A percentile compares a stretch with the other conserved stretches of the same genome.
phyloP scores from a whole-genome alignment of 1,139 yeast species.

The Blastobotrys ciferrii region DNA sequence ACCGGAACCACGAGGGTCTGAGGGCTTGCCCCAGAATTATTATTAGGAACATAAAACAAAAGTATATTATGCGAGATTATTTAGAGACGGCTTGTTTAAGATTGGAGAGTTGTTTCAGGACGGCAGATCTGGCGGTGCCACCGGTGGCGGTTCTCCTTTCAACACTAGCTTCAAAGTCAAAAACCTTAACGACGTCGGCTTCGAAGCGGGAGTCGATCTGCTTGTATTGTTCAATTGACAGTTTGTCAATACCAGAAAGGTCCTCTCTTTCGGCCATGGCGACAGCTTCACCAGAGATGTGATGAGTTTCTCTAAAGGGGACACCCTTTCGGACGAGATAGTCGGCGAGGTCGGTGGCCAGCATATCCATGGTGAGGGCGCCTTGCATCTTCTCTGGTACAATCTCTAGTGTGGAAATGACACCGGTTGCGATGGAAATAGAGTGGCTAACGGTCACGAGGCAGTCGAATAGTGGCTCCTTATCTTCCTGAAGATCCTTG shows the following conservation, averaged over 20 bases:
- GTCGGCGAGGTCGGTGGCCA: constrained; percentile 97
- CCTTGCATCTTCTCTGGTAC: constrained; percentile 73
- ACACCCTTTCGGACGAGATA: constrained; percentile 96
- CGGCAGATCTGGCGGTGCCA: constrained; percentile 94
- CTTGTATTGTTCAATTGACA: constrained; percentile 73
- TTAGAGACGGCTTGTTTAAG: constrained; percentile 18
- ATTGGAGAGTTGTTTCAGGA: constrained; percentile 61
- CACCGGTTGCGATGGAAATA: constrained; percentile 91
- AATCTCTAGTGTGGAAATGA: constrained; percentile 77
- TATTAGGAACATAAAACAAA: not conserved
- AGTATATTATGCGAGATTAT: not conserved
- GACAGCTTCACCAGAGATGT: constrained; percentile 96
- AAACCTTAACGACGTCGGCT: constrained; percentile 75
- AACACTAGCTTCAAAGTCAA: constrained; percentile 88
- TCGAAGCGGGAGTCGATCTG: constrained; percentile 76
- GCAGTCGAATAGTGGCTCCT: constrained; percentile 93
- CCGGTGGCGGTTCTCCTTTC: constrained; percentile 97
- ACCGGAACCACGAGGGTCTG: too few relatives aligned
- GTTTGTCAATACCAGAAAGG: constrained; percentile 74
- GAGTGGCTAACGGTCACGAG: constrained; percentile 91
- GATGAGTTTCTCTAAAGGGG: constrained; percentile 98
- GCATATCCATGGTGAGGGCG: constrained; percentile 97
- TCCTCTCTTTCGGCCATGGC: constrained; percentile 77
- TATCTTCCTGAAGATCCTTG: constrained; percentile 98
- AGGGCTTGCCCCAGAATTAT: not conserved